Evolutionary conservation across 73 alveolate species (phyloP), one percentile per base, ranked within the genome.

Genomic region (Diophrys appendiculata): DNA sequence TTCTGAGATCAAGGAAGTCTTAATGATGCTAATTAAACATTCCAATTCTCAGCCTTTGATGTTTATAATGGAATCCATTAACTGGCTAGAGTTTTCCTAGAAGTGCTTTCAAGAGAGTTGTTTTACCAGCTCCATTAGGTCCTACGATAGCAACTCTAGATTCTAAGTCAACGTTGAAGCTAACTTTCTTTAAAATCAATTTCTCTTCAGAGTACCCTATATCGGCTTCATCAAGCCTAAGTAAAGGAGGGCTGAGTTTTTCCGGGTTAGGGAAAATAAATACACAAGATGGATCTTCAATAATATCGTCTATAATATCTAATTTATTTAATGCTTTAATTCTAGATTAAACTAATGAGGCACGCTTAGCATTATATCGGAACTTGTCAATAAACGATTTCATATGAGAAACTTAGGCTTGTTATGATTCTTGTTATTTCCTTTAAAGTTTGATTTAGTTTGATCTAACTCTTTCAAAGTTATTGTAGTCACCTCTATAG

Each of bases 71-170:
- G 81, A 78, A 65, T 30, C 97, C 97, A 24, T 90, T 91, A 29
- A 88, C 71, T 28, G 95, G 96, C 24, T 69, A 73, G 28, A 93
- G 81, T 64, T 95, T 92, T 34, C 99, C 99, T 14, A 84, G 92
- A 69, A 98, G 89, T 0, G 98, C 94, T 76, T 97, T 98, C 84
- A 98, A 91, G 71, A 98, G 95, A 0, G 99, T 98, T 69, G 99
- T 96, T 89, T 98, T 98, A 72, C 99, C 99, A 52, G 99, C 98
- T 33, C 99, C 99, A 80, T 98, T 98, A 8, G 98, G 97, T n/a
- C 99, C 99, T 32, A 98, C 98, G 84, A 98, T 88, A 55, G 99
- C 99, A 33, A 98, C 92, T 71, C 99, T 85, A 56, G 99, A 93
- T n/a, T 96, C 98, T 98, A 96, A 84, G 92, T 97, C 99, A 52